phyloP scores from a whole-genome alignment of 345 rosid genomes.

The Combretum micranthum region DNA sequence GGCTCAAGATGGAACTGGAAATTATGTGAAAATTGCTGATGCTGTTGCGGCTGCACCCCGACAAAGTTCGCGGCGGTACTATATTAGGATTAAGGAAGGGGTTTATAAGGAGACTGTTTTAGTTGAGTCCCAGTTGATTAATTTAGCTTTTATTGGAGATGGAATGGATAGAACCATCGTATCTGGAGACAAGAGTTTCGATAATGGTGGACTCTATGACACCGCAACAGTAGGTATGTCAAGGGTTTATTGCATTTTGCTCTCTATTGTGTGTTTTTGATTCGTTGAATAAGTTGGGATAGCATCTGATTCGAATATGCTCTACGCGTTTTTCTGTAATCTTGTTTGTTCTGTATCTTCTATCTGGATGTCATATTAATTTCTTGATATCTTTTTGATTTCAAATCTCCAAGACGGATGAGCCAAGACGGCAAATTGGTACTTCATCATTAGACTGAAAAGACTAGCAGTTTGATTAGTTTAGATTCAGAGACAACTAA shows the following conservation, averaged over 20 bases:
- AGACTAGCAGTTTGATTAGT: too few species aligned
- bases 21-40: slow-evolving; percentile 32
- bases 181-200: slow-evolving; percentile 38
- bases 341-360: too few species aligned
- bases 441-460: too few species aligned
- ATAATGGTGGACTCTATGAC: slow-evolving; percentile 48
- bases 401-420: too few species aligned
- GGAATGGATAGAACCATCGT: slow-evolving; percentile 46
- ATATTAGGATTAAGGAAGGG: slow-evolving; percentile 37
- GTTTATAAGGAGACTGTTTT: slow-evolving; percentile 44
- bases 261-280: background rate
- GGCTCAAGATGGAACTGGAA: slow-evolving; percentile 27
- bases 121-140: slow-evolving; percentile 27
- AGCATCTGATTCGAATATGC: too few species aligned
- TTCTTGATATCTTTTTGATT: too few species aligned
- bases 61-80: slow-evolving; percentile 23
- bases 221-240: slow-evolving; percentile 49
- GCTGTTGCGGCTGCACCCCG: slow-evolving; percentile 47
- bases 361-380: too few species aligned
- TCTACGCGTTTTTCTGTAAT: too few species aligned
- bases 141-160: slow-evolving; percentile 47
- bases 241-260: background rate
- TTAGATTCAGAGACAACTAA: too few species aligned
- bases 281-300: too few species aligned
- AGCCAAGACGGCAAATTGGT: too few species aligned